Base-by-base conservation (phyloP, 345 rosid species). In the Heritiera littoralis region DNA sequence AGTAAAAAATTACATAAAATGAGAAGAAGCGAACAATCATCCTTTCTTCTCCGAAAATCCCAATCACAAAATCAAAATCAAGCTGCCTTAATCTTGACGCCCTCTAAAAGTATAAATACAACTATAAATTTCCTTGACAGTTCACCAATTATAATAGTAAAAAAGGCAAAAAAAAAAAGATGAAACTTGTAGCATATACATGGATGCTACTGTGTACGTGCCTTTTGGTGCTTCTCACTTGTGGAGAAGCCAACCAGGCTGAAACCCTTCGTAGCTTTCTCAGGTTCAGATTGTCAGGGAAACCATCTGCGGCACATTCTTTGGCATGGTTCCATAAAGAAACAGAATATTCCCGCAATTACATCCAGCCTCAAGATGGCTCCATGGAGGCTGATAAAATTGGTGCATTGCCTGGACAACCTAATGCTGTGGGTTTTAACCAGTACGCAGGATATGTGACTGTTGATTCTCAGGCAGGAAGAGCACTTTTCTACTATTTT, bases 401-500 rank as follows among this genome's bases (percentile, higher is more conserved):
- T 15, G 45, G 8, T 60, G 71, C 78, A 49, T 78, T 81, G 38
- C 84, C 84, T 1, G 71, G 84, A 49, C 81, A 81, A 38, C 84
- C 81, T 13, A 46, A 40, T 55, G 78, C 23, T 23, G 43, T 77
- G 1, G 66, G 45, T 15, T 81, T 81, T 35, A 20, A 77, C 38
- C 84, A 81, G 7, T 81, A 81, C 13, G 68, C 81, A 20, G 81
- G 84, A 15, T 73, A 81, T 48, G 84, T 81, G 6, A 81, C 84
- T 0, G 81, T 81, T 35, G 81, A 78, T 78, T 73, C 78, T 7
- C 66, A 35, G 35, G 81, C 81, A 0, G 84, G 81, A 7, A 73
- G 84, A 73, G 81, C 81, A 0, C 77, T 81, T 15, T 78, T 81
- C 65, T 81, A 81, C 63, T 81, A 81, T 38, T 81, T 81, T 48